phyloP scores from a whole-genome alignment of 495 filamentous ascomycete species.

The Hypoxylon cercidicola region DNA sequence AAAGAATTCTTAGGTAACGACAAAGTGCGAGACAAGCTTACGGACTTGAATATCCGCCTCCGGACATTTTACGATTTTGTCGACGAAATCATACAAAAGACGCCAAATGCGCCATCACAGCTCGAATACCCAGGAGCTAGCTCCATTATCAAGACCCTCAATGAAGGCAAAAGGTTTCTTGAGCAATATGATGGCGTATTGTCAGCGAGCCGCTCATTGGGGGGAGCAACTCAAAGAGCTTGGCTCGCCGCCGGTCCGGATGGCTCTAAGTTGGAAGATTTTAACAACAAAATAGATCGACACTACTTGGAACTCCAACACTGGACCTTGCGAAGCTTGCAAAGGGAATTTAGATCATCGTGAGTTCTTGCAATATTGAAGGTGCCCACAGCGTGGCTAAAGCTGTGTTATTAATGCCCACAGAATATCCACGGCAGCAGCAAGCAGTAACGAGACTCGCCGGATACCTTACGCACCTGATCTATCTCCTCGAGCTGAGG shows the following conservation, averaged over 20 bases:
- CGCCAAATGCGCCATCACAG: conserved; percentile 17
- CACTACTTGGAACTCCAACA: conserved; percentile 30
- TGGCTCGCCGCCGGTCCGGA: conserved; percentile 30
- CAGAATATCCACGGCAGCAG: conserved; percentile 14
- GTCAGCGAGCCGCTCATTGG: conserved; percentile 5
- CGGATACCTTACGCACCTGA: conserved; percentile 1
- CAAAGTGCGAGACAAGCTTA: conserved; percentile 30
- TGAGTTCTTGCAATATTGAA: conserved; percentile 13
- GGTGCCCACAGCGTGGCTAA: conserved; percentile 6
- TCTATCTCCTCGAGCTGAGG: conserved; percentile 11
- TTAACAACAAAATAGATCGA: conserved; percentile 36
- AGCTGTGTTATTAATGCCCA: not conserved
- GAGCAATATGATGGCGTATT: conserved; percentile 37
- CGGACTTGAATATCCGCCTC: conserved; percentile 34
- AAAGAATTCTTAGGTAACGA: conserved; percentile 35
- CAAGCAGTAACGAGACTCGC: not conserved
- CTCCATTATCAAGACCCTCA: conserved; percentile 36
- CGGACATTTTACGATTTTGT: conserved; percentile 25
- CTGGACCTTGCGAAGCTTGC: conserved; percentile 20
- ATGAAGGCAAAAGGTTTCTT: conserved; percentile 39
- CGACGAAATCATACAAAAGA: conserved; percentile 19
- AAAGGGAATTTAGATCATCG: conserved; percentile 26
- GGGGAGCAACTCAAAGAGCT: conserved; percentile 26
- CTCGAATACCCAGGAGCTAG: conserved; percentile 18
- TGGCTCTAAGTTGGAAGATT: conserved; percentile 30